Base-by-base conservation (phyloP, 1,139 yeast species). In the Protomyces arabidopsidicola region DNA sequence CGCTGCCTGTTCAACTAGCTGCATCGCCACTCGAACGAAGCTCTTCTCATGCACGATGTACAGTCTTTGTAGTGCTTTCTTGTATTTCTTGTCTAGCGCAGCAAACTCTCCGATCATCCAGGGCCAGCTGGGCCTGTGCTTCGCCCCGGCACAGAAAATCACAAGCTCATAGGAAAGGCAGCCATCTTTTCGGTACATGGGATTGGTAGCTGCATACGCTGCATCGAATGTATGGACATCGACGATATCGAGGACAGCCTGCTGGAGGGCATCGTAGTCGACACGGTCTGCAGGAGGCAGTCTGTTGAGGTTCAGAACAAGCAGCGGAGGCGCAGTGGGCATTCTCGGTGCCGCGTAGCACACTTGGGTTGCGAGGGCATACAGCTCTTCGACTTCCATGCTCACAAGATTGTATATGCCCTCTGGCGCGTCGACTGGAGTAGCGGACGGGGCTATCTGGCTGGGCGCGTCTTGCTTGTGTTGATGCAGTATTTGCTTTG, bases 41-140 rank as follows among this genome's bases (percentile, higher is more conserved):
- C 97, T 90, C 62, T 89, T 87, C 71, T 91, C 97, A 74, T 93
- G 98, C 3, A 93, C 96, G 50, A 91, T 82, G 69, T 87, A 87
- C 2, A 90, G 78, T 70, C 84, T 86, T 62, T 78, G 77, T 61
- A 90, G 75, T 63, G 82, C 78, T 66, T 82, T 82, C 66, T 82
- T 81, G 62, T 81, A 78, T 14, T 81, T 80, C 20, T 81, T 79
- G n/a, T 91, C 84, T 55, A 93, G 81, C 69, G 82, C 76, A 68
- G 87, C 83, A 70, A 89, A 83, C 67, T 91, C 85, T 71, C 84
- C 86, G 55, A 91, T 78, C 53, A 91, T 89, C 83, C 91, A 87
- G 8, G 87, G 79, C 93, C 96, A 86, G 61, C 83, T 75, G 14
- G 75, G 79, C 60, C 72, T 52, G 76, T 69, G 39, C 70, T 71